Percentiles rank a stretch among this genome's conserved stretches.
Conservation (phyloP, 257 asterid species). For the Coffea canephora region DNA sequence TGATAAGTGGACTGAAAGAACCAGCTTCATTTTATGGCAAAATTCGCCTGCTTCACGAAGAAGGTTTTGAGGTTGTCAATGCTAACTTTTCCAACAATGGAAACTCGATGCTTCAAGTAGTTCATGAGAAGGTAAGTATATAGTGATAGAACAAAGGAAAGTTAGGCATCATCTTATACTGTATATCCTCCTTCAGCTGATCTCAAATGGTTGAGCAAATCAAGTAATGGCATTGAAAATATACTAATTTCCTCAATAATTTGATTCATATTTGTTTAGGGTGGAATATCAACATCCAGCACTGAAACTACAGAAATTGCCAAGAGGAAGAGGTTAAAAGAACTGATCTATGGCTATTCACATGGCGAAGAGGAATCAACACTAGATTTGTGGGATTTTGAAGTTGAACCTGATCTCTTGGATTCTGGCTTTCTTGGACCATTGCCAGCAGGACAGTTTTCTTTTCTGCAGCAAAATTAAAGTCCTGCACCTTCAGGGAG, state of each 20-base stretch:
- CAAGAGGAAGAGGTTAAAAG: slow-evolving; percentile 21
- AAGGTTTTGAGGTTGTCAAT: slow-evolving; percentile 38
- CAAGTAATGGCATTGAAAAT: background rate
- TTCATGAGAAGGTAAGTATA: slow-evolving; percentile 33
- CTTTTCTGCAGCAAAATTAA: background rate
- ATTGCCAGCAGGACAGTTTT: background rate
- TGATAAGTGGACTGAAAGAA: slow-evolving; percentile 27
- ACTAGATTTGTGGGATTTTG: slow-evolving; percentile 35
- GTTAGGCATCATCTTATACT: background rate
- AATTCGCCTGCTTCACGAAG: slow-evolving; percentile 23
- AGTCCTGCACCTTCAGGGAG: background rate
- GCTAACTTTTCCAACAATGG: slow-evolving; percentile 43
- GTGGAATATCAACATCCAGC: slow-evolving; percentile 22
- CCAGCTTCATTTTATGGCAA: slow-evolving; percentile 31
- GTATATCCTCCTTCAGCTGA: no score
- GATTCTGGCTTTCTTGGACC: slow-evolving; percentile 15
- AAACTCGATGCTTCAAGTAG: slow-evolving; percentile 38
- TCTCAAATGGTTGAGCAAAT: background rate
- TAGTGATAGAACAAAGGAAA: background rate
- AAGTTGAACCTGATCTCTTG: slow-evolving; percentile 27
- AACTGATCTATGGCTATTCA: slow-evolving; percentile 25
- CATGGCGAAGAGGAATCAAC: slow-evolving; percentile 28
- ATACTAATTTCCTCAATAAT: background rate
- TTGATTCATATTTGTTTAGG: slow-evolving; percentile 15
- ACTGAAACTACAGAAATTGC: slow-evolving; percentile 23